phyloP scores from a whole-genome alignment of 495 filamentous ascomycete species.

The Aspergillus baeticus region DNA sequence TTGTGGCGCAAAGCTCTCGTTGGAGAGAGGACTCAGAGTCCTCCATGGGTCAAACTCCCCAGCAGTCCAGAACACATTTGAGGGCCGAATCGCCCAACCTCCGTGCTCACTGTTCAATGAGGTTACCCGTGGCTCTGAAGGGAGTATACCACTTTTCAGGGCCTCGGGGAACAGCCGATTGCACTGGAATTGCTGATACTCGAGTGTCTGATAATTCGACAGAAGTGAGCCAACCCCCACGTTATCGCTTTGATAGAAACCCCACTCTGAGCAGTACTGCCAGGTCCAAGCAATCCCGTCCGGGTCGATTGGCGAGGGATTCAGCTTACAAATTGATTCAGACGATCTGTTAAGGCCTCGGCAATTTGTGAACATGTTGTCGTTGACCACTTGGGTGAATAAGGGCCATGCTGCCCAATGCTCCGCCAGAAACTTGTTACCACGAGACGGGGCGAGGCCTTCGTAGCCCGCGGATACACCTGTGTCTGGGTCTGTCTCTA shows the following conservation, averaged over 20 bases:
- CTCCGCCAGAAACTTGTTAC: conserved; percentile 41
- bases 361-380: conserved; percentile 40
- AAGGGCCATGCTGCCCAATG: conserved; percentile 47
- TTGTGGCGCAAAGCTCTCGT: conserved; percentile 41
- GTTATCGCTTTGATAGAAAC: conserved; percentile 56
- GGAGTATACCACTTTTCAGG: conserved; percentile 41
- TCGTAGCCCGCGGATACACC: conserved; percentile 22
- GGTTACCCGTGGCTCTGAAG: conserved; percentile 34
- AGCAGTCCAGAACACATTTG: conserved; percentile 54
- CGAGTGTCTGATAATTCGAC: conserved; percentile 50
- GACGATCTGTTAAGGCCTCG: conserved; percentile 30
- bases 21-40: conserved; percentile 48
- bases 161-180: conserved; percentile 54
- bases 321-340: conserved; percentile 39
- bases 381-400: conserved; percentile 43
- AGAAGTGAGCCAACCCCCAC: conserved; percentile 47
- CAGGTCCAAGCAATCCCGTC: conserved; percentile 53
- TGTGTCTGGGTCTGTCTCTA: conserved; percentile 37
- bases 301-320: conserved; percentile 32
- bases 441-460: conserved; percentile 41
- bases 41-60: conserved; percentile 62
- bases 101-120: conserved; percentile 46
- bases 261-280: conserved; percentile 63
- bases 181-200: conserved; percentile 50
- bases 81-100: conserved; percentile 58